Evolutionary conservation across 805 yeast genomes (phyloP).

Genomic region (Candida khao-thaluensis): DNA sequence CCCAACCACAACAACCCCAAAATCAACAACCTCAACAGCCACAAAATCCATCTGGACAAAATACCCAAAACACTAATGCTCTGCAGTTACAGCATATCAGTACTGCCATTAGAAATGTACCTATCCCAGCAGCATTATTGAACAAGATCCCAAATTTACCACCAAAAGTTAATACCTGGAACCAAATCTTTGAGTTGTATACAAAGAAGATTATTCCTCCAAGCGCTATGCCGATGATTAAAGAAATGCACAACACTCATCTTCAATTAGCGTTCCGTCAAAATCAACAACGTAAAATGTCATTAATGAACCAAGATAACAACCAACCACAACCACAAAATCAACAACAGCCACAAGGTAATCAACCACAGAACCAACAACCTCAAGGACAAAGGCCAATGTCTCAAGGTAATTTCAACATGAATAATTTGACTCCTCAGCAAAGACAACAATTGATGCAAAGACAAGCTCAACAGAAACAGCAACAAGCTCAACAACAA

Average conservation of each 20-base stretch:
- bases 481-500: conserved; percentile 14
- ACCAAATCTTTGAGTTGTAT: conserved; percentile 64
- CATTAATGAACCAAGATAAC: conserved; percentile 19
- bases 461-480: conserved; percentile 24
- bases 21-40: background rate
- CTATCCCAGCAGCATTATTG: conserved; percentile 69
- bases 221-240: conserved; percentile 56
- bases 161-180: conserved; percentile 77
- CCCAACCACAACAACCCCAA: conserved; percentile 15
- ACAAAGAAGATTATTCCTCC: conserved; percentile 59
- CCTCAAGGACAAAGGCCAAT: conserved; percentile 11
- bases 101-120: conserved; percentile 55
- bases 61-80: too few species aligned
- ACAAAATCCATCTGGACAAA: background rate
- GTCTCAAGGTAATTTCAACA: conserved; percentile 14
- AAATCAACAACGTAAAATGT: conserved; percentile 44
- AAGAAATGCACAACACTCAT: conserved; percentile 67
- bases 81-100: conserved; percentile 35
- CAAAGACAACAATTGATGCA: conserved; percentile 40
- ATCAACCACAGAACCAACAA: conserved; percentile 14
- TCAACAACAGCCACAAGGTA: conserved; percentile 15
- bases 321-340: conserved; percentile 11
- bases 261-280: conserved; percentile 54
- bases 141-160: conserved; percentile 75
- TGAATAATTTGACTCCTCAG: conserved; percentile 26